Evolutionary conservation across 805 yeast species (phyloP).

Genomic region (Wickerhamomyces hampshirensis): DNA sequence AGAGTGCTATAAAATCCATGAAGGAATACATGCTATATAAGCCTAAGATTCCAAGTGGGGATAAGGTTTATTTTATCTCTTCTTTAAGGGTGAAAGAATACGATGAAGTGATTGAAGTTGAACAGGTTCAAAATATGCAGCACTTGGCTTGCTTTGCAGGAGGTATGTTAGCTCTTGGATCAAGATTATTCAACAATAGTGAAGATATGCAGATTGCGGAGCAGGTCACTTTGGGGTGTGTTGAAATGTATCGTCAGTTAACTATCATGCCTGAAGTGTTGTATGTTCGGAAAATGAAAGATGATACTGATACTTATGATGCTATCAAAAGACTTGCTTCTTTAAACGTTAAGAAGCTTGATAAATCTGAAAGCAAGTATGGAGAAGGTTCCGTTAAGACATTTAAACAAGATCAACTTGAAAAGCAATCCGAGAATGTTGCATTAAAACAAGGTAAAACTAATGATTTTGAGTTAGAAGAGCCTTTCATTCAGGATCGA

Average conservation of each 20-base stretch:
- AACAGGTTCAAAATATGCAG: conserved; percentile 34
- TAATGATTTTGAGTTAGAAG: too few relatives aligned
- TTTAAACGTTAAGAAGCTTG: not conserved
- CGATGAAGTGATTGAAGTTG: conserved; percentile 9
- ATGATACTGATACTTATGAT: conserved; percentile 20
- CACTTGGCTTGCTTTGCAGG: conserved; percentile 51
- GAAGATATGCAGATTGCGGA: conserved; percentile 36
- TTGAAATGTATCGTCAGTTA: conserved; percentile 34
- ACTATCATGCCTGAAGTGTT: conserved; percentile 42
- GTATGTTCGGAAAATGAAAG: conserved; percentile 24
- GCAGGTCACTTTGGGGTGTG: conserved; percentile 45
- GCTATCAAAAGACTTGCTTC: conserved; percentile 10
- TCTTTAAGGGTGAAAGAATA: conserved; percentile 23
- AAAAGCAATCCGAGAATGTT: too few relatives aligned
- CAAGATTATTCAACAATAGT: conserved; percentile 33
- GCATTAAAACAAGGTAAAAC: too few relatives aligned
- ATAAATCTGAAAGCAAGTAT: not conserved
- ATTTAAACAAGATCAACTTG: conserved; percentile 2
- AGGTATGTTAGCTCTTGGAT: conserved; percentile 47
- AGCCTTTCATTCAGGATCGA: too few relatives aligned
- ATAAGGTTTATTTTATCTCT: conserved; percentile 28
- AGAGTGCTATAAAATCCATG: conserved; percentile 33
- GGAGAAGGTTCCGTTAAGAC: conserved; percentile 10
- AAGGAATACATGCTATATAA: conserved; percentile 36
- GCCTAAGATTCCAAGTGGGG: conserved; percentile 40